Conservation (phyloP, 495 filamentous ascomycete species). For the Hyaloscypha variabilis region DNA sequence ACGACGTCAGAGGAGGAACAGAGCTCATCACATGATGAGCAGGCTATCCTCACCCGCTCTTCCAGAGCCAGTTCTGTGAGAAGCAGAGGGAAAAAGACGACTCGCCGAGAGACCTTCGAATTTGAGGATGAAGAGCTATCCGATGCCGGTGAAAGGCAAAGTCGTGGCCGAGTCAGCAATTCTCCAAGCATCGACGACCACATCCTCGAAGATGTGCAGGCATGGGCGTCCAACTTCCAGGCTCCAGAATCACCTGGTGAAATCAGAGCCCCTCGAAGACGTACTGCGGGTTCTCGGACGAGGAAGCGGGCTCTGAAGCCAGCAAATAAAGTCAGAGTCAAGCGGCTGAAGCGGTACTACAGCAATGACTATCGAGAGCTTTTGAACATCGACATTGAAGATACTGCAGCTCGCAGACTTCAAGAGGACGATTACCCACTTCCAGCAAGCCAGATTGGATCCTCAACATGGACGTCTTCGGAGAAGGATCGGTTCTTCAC, state of each 20-base stretch:
- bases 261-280: slow-evolving; percentile 18
- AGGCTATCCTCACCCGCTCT: background rate
- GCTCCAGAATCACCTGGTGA: slow-evolving; percentile 18
- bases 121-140: background rate
- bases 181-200: background rate
- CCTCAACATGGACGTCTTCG: slow-evolving; percentile 63
- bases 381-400: slow-evolving; percentile 56
- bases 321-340: slow-evolving; percentile 18
- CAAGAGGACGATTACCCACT: slow-evolving; percentile 28
- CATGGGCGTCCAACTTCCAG: slow-evolving; percentile 27
- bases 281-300: background rate
- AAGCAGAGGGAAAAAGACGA: slow-evolving; percentile 2
- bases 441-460: slow-evolving; percentile 60
- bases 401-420: slow-evolving; percentile 39
- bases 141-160: slow-evolving; percentile 6
- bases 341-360: slow-evolving; percentile 39
- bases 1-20: slow-evolving; percentile 16
- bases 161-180: background rate
- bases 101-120: background rate
- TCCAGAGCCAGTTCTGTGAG: slow-evolving; percentile 11
- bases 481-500: slow-evolving; percentile 76
- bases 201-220: slow-evolving; percentile 7
- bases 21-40: slow-evolving; percentile 14
- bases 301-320: slow-evolving; percentile 21
- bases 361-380: slow-evolving; percentile 60